A percentile compares a stretch with the other conserved stretches of the same genome.
These are phyloP conservation scores for Funneliformis mosseae DNA, from an alignment of 192 early-diverging fungal species.

Conservation along the genomic window DNA sequence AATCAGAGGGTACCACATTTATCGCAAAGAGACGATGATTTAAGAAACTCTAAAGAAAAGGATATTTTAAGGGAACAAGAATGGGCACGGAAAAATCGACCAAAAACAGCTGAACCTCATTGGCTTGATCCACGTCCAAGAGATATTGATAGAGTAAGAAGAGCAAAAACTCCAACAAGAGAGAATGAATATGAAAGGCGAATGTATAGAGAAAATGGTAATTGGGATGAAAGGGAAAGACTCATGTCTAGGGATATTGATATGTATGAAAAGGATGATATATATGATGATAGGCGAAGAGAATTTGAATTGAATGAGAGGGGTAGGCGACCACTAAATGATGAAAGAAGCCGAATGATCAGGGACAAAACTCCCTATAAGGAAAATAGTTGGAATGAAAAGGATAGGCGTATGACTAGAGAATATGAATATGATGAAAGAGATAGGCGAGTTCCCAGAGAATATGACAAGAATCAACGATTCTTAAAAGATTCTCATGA, in stretches of 20 bases:
- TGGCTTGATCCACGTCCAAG: background rate
- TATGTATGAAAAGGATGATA: slow-evolving; percentile 2
- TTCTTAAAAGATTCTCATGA: background rate
- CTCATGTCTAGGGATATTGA: background rate
- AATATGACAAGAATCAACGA: background rate
- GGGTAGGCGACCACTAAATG: background rate
- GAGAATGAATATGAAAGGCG: background rate
- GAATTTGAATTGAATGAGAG: slow-evolving; percentile 14
- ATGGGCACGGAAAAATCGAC: background rate
- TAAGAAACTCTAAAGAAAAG: background rate
- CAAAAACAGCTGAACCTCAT: background rate
- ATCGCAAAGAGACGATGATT: background rate
- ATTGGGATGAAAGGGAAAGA: background rate
- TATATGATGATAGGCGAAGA: background rate
- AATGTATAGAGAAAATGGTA: background rate
- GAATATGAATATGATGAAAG: background rate
- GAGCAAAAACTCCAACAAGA: background rate
- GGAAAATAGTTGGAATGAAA: slow-evolving; percentile 17
- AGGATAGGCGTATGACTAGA: background rate
- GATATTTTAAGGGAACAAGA: background rate
- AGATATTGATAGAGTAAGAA: background rate
- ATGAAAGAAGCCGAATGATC: background rate
- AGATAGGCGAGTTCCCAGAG: background rate
- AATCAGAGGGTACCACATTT: background rate
- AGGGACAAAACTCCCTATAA: background rate